Conservation (phyloP, 192 early-diverging fungal species). For the Glomus cerebriforme region DNA sequence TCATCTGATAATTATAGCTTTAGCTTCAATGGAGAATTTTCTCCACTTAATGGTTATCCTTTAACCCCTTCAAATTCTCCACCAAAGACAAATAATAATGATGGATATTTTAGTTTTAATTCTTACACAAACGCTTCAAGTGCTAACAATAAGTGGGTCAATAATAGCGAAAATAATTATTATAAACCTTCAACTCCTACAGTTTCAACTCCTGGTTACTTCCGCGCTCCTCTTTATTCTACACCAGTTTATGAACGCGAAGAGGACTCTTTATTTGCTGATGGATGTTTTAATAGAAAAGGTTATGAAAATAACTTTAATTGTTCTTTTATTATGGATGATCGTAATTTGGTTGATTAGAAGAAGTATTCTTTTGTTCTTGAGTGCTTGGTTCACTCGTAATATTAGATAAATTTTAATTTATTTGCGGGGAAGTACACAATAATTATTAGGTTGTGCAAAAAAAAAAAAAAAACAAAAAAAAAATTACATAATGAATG, state of each 20-base stretch:
- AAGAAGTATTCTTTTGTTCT: background rate
- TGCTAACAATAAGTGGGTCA: background rate
- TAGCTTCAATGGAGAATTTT: background rate
- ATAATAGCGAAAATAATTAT: background rate
- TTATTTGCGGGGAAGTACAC: too few species aligned
- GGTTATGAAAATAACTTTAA: background rate
- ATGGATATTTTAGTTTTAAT: background rate
- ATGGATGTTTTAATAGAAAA: background rate
- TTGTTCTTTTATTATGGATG: background rate
- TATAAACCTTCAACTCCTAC: background rate
- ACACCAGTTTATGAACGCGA: background rate
- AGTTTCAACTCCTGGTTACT: background rate
- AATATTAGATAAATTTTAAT: too few species aligned
- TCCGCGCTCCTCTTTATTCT: background rate
- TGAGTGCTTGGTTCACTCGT: background rate
- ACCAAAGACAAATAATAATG: background rate
- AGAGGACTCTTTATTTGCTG: background rate
- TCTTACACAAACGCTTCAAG: background rate
- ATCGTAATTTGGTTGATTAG: background rate
- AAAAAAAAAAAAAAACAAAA: too few species aligned
- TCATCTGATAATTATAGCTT: background rate
- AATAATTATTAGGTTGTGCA: too few species aligned
- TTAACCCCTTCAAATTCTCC: background rate
- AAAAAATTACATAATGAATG: too few species aligned
- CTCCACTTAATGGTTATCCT: background rate